A percentile compares a stretch with the other conserved stretches of the same genome.
These are phyloP conservation scores for Stellera chamaejasme DNA, from an alignment of 345 rosid species.

Conservation along the genomic window DNA sequence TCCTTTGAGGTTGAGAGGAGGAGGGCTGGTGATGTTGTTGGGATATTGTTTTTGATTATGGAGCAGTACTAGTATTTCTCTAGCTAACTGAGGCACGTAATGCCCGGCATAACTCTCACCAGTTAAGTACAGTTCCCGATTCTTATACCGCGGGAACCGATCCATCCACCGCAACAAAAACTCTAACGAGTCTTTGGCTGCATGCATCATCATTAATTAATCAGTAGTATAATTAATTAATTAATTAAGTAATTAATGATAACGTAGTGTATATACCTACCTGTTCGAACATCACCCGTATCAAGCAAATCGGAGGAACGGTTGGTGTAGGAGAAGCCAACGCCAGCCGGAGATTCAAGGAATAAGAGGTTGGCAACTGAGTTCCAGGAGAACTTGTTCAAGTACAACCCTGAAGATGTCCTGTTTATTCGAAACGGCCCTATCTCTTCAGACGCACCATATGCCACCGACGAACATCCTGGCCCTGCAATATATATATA, in stretches of 20 bases:
- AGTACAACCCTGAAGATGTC: constrained; percentile 69
- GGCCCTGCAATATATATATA: constrained; percentile 65
- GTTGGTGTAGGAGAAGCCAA: constrained; percentile 94
- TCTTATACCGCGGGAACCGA: constrained; percentile 74
- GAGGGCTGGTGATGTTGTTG: constrained; percentile 25
- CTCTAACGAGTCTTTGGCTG: constrained; percentile 83
- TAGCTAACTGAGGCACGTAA: constrained; percentile 92
- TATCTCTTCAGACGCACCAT: constrained; percentile 98
- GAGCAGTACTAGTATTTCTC: constrained; percentile 58
- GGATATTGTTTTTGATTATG: constrained; percentile 28
- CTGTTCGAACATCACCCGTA: constrained; percentile 85
- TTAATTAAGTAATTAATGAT: not conserved
- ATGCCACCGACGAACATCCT: constrained; percentile 98
- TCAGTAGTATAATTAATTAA: too few species aligned
- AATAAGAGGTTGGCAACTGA: constrained; percentile 76
- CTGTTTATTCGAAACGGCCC: constrained; percentile 88
- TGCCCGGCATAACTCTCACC: constrained; percentile 99
- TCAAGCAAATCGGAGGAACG: constrained; percentile 66
- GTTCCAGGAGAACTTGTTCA: constrained; percentile 94
- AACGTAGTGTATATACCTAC: constrained; percentile 26
- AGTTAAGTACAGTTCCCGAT: constrained; percentile 58
- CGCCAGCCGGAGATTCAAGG: constrained; percentile 95
- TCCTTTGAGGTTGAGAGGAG: constrained; percentile 65
- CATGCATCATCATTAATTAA: not conserved
- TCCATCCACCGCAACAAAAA: constrained; percentile 71